Conservation (phyloP, 768 basidiomycete species). For the Lactarius deliciosus region DNA sequence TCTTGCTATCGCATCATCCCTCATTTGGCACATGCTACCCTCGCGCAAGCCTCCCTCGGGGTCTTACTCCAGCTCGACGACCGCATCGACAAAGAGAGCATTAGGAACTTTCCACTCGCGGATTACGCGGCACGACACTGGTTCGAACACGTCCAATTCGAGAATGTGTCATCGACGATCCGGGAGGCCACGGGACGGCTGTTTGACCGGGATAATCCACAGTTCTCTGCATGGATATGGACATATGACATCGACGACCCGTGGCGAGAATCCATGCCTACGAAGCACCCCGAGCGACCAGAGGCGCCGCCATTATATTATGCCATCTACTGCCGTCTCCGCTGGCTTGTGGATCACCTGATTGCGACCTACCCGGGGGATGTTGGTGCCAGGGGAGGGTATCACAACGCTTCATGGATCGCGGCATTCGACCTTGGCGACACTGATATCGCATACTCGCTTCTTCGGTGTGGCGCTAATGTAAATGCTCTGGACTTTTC, state of each 20-base stretch:
- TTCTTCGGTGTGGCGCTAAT: neutral
- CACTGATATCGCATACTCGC: neutral
- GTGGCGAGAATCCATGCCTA: neutral
- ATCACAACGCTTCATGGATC: neutral
- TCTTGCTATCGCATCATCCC: constrained; percentile 2
- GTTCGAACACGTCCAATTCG: neutral
- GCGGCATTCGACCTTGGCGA: neutral
- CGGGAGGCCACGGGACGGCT: neutral
- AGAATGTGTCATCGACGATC: neutral
- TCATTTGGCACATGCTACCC: neutral
- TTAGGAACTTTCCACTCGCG: neutral
- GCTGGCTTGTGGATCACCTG: neutral
- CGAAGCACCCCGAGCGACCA: neutral
- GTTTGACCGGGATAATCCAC: neutral
- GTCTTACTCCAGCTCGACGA: constrained; percentile 2
- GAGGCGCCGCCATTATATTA: constrained; percentile 6
- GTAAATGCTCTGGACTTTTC: neutral
- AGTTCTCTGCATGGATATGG: constrained; percentile 1
- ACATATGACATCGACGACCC: neutral
- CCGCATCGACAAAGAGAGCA: neutral
- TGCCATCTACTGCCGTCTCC: neutral
- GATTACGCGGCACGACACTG: constrained; percentile 9
- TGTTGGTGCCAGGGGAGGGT: neutral
- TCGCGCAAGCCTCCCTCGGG: constrained; percentile 1
- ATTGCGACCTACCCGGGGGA: neutral